Conservation (phyloP, 2,329 filamentous ascomycete species). For the Passalora sequoiae region DNA sequence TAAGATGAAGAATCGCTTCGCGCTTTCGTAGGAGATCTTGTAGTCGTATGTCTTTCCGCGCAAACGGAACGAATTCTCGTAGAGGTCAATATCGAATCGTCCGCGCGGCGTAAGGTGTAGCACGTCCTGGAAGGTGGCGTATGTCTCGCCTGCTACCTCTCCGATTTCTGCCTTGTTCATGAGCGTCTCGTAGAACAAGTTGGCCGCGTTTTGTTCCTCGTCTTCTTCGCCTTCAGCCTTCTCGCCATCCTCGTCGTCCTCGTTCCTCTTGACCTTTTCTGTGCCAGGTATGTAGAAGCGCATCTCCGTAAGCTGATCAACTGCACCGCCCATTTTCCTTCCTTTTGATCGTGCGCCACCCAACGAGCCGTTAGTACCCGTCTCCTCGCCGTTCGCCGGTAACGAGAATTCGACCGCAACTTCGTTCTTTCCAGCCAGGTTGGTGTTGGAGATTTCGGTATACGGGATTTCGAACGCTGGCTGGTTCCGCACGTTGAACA, state of each 20-base stretch:
- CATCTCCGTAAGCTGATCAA: slow-evolving; percentile 96
- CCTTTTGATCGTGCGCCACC: slow-evolving; percentile 71
- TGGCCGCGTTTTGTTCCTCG: slow-evolving; percentile 91
- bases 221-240: slow-evolving; percentile 52
- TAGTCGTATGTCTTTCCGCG: slow-evolving; percentile 99
- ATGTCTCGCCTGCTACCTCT: slow-evolving; percentile 96
- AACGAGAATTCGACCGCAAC: slow-evolving; percentile 91
- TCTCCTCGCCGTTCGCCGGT: slow-evolving; percentile 64
- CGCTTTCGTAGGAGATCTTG: slow-evolving; percentile 96
- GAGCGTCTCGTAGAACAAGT: slow-evolving; percentile 94
- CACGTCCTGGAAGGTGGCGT: slow-evolving; percentile 93
- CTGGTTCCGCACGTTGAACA: slow-evolving; percentile 94
- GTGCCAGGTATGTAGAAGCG: slow-evolving; percentile 96
- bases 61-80: slow-evolving; percentile 92
- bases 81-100: slow-evolving; percentile 99
- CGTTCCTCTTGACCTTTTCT: slow-evolving; percentile 58
- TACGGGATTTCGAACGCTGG: slow-evolving; percentile 97
- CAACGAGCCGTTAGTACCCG: slow-evolving; percentile 66
- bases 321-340: slow-evolving; percentile 81
- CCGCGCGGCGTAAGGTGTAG: slow-evolving; percentile 96
- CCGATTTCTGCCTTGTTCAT: slow-evolving; percentile 99
- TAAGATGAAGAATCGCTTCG: slow-evolving; percentile 98
- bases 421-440: slow-evolving; percentile 94
- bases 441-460: slow-evolving; percentile 95
- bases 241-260: slow-evolving; percentile 65